Conservation (phyloP, 257 asterid species). For the Linaria vulgaris region DNA sequence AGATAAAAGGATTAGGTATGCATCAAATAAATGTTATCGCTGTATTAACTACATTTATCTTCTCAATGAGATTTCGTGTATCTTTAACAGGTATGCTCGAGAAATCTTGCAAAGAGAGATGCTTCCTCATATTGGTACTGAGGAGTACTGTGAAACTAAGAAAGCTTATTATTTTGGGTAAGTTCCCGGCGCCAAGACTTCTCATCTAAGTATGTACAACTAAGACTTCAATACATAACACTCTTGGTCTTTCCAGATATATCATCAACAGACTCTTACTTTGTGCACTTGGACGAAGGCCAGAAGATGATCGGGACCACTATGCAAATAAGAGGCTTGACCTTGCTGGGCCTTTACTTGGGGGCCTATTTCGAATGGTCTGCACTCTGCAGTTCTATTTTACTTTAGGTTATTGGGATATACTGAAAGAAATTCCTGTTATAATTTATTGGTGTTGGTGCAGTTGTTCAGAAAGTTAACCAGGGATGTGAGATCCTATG, state of each 20-base stretch:
- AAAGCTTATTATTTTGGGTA: constrained; percentile 97
- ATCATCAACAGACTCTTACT: constrained; percentile 86
- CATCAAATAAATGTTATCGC: constrained; percentile 20
- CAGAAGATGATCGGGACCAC: constrained; percentile 85
- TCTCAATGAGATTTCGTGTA: constrained; percentile 15
- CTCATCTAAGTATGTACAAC: constrained; percentile 28
- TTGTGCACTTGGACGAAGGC: constrained; percentile 80
- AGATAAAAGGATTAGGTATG: constrained; percentile 94
- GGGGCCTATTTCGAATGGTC: constrained; percentile 76
- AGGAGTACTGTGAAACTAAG: constrained; percentile 90
- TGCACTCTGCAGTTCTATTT: background rate
- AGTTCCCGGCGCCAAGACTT: constrained; percentile 18
- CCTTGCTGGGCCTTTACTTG: constrained; percentile 85
- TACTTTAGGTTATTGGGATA: constrained; percentile 4
- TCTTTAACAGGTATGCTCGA: constrained; percentile 72
- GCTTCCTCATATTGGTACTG: constrained; percentile 98
- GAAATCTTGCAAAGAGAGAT: constrained; percentile 95
- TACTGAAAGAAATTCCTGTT: constrained; percentile 12
- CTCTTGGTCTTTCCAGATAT: constrained; percentile 46
- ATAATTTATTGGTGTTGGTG: constrained; percentile 21
- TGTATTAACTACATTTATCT: constrained; percentile 6
- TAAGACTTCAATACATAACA: constrained; percentile 18
- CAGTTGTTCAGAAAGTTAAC: constrained; percentile 78
- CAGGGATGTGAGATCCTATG: constrained; percentile 76
- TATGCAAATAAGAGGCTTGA: constrained; percentile 87